phyloP scores from a whole-genome alignment of 345 rosid species.

The Moringa oleifera region DNA sequence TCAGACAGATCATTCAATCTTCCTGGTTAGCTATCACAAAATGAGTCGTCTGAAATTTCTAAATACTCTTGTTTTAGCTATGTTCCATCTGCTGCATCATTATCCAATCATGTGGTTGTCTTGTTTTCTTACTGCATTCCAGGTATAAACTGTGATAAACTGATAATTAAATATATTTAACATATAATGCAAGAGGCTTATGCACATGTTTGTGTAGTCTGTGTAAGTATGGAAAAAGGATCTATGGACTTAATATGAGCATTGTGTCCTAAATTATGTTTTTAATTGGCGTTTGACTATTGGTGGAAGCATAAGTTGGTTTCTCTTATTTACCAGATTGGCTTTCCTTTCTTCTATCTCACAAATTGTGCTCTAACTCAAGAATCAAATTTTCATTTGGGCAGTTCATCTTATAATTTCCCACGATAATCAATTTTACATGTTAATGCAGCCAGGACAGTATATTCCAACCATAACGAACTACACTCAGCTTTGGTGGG shows the following conservation, averaged over 20 bases:
- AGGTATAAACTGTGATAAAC: background rate
- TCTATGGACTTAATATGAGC: no score
- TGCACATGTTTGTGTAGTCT: background rate
- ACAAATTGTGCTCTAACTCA: no score
- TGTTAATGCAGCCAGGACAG: slow-evolving; percentile 49
- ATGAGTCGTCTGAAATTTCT: no score
- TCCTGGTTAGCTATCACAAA: background rate
- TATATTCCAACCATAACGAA: slow-evolving; percentile 93
- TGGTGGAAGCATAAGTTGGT: background rate
- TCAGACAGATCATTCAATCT: background rate
- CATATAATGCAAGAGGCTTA: no score
- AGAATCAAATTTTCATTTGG: background rate
- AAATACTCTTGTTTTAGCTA: no score
- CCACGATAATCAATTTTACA: slow-evolving; percentile 11
- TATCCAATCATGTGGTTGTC: background rate
- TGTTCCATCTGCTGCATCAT: background rate
- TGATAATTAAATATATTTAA: no score
- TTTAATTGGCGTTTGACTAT: background rate
- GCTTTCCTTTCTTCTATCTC: background rate
- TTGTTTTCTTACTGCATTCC: background rate
- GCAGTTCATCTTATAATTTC: background rate
- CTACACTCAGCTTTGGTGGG: slow-evolving; percentile 96
- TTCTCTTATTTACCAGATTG: background rate
- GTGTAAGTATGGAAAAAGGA: no score
- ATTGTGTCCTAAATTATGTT: no score